Evolutionary conservation across 2,329 filamentous ascomycete genomes (phyloP).

Genomic region (Alternaria incomplexa): DNA sequence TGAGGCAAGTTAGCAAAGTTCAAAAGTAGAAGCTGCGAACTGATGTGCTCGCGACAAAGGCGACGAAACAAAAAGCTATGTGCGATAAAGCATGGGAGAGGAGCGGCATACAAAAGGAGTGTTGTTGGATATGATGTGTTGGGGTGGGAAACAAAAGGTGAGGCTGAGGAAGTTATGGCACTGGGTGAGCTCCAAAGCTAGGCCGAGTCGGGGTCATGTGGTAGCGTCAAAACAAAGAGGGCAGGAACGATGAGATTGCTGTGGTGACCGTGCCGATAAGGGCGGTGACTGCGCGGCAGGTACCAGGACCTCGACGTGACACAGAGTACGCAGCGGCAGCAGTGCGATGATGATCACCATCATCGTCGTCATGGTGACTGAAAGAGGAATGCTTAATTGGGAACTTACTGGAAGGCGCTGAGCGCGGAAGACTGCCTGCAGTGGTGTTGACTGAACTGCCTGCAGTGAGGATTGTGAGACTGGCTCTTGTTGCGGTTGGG

Average conservation of each 20-base stretch:
- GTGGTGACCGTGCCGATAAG: conserved; percentile 16
- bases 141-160: conserved; percentile 5
- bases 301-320: conserved; percentile 8
- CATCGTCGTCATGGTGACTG: neutral
- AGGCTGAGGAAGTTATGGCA: conserved; percentile 1
- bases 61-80: neutral
- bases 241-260: conserved; percentile 15
- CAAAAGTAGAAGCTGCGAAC: conserved; percentile 9
- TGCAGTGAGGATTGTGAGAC: conserved; percentile 20
- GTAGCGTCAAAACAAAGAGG: conserved; percentile 10
- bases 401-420: conserved; percentile 22
- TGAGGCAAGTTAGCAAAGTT: conserved; percentile 19
- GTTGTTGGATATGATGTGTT: conserved; percentile 4
- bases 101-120: neutral
- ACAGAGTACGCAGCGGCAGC: neutral
- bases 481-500: conserved; percentile 16
- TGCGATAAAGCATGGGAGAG: neutral
- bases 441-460: conserved; percentile 20
- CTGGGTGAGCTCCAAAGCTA: conserved; percentile 1
- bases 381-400: neutral
- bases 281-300: conserved; percentile 6
- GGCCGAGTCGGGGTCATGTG: conserved; percentile 1
- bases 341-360: neutral
- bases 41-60: conserved; percentile 12
- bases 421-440: conserved; percentile 22